Conservation (phyloP, 2,329 filamentous ascomycete species). For the Daldinia sp. region DNA sequence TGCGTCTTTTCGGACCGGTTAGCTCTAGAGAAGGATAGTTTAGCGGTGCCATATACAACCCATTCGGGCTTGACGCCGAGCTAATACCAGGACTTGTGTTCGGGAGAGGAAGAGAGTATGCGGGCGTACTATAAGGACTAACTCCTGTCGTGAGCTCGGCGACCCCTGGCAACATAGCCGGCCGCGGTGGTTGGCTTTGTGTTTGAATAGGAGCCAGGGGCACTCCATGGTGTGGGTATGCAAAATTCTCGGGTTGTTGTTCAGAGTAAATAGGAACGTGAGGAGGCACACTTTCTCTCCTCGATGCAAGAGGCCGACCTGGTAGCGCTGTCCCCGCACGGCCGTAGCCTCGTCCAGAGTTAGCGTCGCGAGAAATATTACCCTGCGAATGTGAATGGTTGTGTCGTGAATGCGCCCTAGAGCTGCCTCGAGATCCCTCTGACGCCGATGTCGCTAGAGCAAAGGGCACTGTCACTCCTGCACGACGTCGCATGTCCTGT, state of each 20-base stretch:
- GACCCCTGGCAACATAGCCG: slow-evolving; percentile 68
- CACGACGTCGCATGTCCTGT: slow-evolving; percentile 91
- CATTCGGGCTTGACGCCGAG: slow-evolving; percentile 58
- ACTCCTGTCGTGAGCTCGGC: slow-evolving; percentile 74
- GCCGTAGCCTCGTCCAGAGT: slow-evolving; percentile 60
- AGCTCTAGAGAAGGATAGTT: slow-evolving; percentile 56
- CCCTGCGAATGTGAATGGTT: slow-evolving; percentile 62
- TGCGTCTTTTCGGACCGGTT: slow-evolving; percentile 64
- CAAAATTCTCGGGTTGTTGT: slow-evolving; percentile 29
- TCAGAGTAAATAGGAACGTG: slow-evolving; percentile 48
- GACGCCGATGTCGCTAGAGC: slow-evolving; percentile 70
- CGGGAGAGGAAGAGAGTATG: slow-evolving; percentile 61
- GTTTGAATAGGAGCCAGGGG: slow-evolving; percentile 67
- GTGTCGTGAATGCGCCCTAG: slow-evolving; percentile 55
- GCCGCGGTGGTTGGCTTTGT: slow-evolving; percentile 55
- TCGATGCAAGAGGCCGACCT: slow-evolving; percentile 55
- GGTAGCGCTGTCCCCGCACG: slow-evolving; percentile 50
- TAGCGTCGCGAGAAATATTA: slow-evolving; percentile 58
- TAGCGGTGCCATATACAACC: slow-evolving; percentile 53
- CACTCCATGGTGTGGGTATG: slow-evolving; percentile 52
- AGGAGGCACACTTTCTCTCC: slow-evolving; percentile 57
- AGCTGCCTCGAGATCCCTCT: slow-evolving; percentile 56
- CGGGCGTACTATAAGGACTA: slow-evolving; percentile 70
- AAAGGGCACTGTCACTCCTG: slow-evolving; percentile 85
- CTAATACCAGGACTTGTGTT: slow-evolving; percentile 56